Base-by-base conservation (phyloP, 1,284 basidiomycete species). In the Cryptococcus jaspeensis region DNA sequence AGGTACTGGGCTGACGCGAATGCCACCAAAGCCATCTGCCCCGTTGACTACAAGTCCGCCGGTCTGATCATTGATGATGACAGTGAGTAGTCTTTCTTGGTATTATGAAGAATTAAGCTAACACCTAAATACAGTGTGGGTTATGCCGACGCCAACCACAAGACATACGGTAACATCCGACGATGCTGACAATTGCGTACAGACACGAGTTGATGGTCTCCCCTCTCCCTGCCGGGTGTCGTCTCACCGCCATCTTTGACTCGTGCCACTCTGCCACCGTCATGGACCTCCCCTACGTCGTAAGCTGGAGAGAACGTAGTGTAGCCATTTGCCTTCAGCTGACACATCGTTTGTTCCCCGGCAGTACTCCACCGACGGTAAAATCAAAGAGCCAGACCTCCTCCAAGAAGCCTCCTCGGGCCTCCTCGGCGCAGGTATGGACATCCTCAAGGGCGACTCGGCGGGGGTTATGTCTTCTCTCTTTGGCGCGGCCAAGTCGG, bases 291-390 rank as follows among this genome's bases (percentile, higher is more conserved):
- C 80, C 80, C 4, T 81, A 80, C 66, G 70, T 78, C 70, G 87
- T 86, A 66, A 70, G 86, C 71, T 12, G 25, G 9, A n/a, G n/a
- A n/a, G n/a, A n/a, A n/a, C n/a, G n/a, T n/a, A n/a, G n/a, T n/a
- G n/a, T n/a, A n/a, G n/a, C n/a, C n/a, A 7, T 15, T 51, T 35
- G 5, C 38, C 20, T 32, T 25, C 40, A 37, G 40, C 35, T 22
- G 37, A 20, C 15, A 45, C 43, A 32, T 18, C 20, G 28, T 13
- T 9, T 11, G 32, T 3, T 15, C 36, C 12, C 49, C 32, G 43
- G 1, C 55, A 88, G 85, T 96, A 95, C 79, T 88, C 90, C 32
- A 94, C 91, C 6, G 90, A 94, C 76, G 92, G 92, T 53, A 93
- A 90, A 71, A 80, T 95, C 72, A 96, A 96, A 76, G 92, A 94